These are phyloP conservation scores for Thielaviopsis punctulata DNA, from an alignment of 2,329 filamentous ascomycete species.

Conservation along the genomic window DNA sequence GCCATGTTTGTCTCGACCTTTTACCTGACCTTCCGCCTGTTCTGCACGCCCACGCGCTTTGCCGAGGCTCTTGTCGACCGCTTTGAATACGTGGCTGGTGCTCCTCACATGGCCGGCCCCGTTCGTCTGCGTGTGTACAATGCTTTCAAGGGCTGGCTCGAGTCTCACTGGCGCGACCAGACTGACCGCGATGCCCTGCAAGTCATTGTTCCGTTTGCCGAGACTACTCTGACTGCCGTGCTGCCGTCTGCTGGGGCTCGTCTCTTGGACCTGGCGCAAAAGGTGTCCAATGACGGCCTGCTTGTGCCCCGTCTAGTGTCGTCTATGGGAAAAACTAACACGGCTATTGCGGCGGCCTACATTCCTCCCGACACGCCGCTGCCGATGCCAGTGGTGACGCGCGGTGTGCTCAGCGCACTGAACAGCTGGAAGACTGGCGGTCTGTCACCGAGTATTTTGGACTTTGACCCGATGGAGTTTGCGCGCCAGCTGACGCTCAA, in stretches of 20 bases:
- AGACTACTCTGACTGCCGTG: conserved; percentile 46
- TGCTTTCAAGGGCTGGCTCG: conserved; percentile 91
- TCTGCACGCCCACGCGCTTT: conserved; percentile 65
- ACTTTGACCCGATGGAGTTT: conserved; percentile 81
- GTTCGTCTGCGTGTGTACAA: conserved; percentile 89
- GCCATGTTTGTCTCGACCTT: conserved; percentile 85
- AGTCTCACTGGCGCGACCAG: conserved; percentile 82
- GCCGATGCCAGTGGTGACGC: conserved; percentile 53
- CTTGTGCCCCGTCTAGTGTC: conserved; percentile 70
- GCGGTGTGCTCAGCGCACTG: conserved; percentile 57
- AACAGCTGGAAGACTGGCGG: conserved; percentile 58
- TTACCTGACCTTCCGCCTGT: conserved; percentile 88
- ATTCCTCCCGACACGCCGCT: conserved; percentile 54
- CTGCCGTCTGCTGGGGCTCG: conserved; percentile 65
- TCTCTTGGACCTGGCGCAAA: conserved; percentile 62
- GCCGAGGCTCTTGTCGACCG: conserved; percentile 73
- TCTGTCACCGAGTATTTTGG: conserved; percentile 56
- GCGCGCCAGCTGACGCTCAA: conserved; percentile 86
- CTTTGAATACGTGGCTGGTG: conserved; percentile 79
- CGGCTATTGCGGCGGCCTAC: conserved; percentile 48
- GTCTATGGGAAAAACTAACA: conserved; percentile 75
- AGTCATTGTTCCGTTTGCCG: conserved; percentile 65
- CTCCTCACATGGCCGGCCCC: conserved; percentile 53
- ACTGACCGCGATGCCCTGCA: conserved; percentile 61
- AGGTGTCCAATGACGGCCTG: conserved; percentile 56